Percentiles rank a stretch among this genome's conserved stretches.
Evolutionary conservation across 2,329 filamentous ascomycete genomes (phyloP).

Genomic region (Aspergillus quadrilineatus): DNA sequence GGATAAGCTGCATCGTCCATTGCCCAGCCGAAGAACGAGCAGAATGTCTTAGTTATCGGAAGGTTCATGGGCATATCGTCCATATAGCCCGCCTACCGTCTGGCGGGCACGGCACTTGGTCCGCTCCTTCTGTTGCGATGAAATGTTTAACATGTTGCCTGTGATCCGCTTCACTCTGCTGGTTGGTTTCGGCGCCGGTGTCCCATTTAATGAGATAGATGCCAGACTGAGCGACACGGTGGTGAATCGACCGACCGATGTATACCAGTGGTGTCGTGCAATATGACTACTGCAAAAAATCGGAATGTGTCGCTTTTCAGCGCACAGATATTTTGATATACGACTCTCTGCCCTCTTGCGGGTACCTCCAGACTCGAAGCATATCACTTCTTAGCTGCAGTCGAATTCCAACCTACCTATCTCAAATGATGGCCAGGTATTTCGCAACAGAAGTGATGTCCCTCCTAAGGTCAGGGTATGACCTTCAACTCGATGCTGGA

Average conservation of each 20-base stretch:
- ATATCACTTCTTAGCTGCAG: neutral
- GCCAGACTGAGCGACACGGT: conserved; percentile 9
- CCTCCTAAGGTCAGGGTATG: too few relatives aligned
- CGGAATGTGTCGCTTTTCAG: neutral
- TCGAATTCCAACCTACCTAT: neutral
- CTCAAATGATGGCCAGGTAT: neutral
- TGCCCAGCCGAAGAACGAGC: neutral
- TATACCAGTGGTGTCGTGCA: conserved; percentile 1
- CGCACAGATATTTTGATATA: neutral
- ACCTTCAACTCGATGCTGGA: neutral
- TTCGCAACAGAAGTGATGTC: too few relatives aligned
- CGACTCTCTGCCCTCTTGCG: neutral
- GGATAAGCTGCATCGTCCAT: conserved; percentile 1
- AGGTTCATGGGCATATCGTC: conserved; percentile 3
- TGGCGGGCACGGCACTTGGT: conserved; percentile 6
- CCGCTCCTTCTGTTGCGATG: neutral
- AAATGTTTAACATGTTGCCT: conserved; percentile 6
- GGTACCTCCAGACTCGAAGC: neutral
- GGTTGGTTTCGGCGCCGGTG: conserved; percentile 16
- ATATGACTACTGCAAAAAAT: conserved; percentile 1
- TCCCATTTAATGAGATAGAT: conserved; percentile 8
- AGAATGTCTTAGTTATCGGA: conserved; percentile 2
- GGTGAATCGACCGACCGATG: neutral
- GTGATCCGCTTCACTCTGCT: conserved; percentile 5
- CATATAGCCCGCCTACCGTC: conserved; percentile 7